Evolutionary conservation across 2,329 filamentous ascomycete species (phyloP).

Genomic region (Paracorniculantispora psalliotae): DNA sequence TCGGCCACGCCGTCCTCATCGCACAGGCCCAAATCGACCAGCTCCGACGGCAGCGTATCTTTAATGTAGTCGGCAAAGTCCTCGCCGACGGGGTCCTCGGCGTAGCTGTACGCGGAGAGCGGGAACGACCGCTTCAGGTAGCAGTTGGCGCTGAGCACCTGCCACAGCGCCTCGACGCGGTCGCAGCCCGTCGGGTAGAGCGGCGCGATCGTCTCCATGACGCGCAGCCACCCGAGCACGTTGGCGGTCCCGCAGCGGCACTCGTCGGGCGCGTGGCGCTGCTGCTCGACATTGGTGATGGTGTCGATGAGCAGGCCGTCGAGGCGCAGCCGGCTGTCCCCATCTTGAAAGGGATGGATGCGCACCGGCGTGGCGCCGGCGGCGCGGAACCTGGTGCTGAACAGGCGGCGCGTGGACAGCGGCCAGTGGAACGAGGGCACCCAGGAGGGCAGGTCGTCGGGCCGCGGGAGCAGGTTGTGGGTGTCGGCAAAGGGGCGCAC

Average conservation of each 20-base stretch:
- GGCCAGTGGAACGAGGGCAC: constrained; percentile 13
- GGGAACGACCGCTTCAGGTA: constrained; percentile 8
- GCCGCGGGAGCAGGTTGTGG: constrained; percentile 3
- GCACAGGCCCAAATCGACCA: not conserved
- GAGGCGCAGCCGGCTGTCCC: not conserved
- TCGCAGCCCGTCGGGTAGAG: constrained; percentile 11
- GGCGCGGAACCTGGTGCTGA: constrained; percentile 7
- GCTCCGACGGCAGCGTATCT: not conserved
- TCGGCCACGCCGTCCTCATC: not conserved
- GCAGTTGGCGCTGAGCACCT: constrained; percentile 12
- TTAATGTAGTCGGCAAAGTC: constrained; percentile 10
- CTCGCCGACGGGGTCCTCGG: constrained; percentile 9
- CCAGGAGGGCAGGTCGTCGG: constrained; percentile 8
- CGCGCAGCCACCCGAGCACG: not conserved
- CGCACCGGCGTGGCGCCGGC: not conserved
- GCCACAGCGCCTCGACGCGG: constrained; percentile 13
- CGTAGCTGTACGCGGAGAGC: constrained; percentile 6
- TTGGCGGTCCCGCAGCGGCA: constrained; percentile 6
- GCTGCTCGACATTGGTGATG: not conserved
- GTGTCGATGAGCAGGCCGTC: constrained; percentile 6
- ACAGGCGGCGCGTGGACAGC: not conserved
- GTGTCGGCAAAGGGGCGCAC: constrained; percentile 9
- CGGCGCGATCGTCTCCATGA: not conserved
- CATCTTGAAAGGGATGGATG: constrained; percentile 1
- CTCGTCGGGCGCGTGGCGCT: not conserved